Conservation (phyloP, 768 basidiomycete species). For the Hemileccinum rubropunctum region DNA sequence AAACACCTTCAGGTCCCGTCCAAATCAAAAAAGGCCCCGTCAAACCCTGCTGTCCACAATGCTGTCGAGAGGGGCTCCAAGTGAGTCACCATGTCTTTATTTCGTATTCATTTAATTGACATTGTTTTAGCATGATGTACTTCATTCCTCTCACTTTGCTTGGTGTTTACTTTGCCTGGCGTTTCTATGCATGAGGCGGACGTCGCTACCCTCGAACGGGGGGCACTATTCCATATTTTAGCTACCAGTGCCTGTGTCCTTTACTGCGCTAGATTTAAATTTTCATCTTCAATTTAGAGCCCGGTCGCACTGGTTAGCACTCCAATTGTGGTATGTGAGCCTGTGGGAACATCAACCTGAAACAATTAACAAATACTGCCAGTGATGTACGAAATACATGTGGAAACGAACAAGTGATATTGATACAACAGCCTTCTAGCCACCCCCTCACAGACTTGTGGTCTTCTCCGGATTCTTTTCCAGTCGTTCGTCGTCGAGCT, state of each 20-base stretch:
- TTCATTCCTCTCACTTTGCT: conserved; percentile 76
- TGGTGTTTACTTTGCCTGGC: conserved; percentile 86
- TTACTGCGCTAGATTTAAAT: conserved; percentile 21
- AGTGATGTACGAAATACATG: not conserved
- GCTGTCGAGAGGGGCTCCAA: conserved; percentile 69
- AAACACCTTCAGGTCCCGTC: conserved; percentile 42
- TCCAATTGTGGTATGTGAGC: no score
- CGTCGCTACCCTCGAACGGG: not conserved
- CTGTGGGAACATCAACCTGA: not conserved
- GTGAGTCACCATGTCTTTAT: conserved; percentile 38
- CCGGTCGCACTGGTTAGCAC: not conserved
- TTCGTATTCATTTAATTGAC: conserved; percentile 1
- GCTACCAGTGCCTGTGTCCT: conserved; percentile 8
- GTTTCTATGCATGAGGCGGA: conserved; percentile 51
- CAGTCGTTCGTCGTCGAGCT: conserved; percentile 32
- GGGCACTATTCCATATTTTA: conserved; percentile 11
- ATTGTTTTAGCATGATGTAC: conserved; percentile 64
- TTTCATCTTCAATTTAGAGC: not conserved
- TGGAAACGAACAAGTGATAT: not conserved
- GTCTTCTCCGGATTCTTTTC: conserved; percentile 14
- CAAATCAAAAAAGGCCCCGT: conserved; percentile 49
- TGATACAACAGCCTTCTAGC: not conserved
- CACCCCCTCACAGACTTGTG: not conserved
- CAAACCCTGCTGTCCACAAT: conserved; percentile 36
- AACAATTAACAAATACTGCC: not conserved